Evolutionary conservation across 148 eudicot genomes (phyloP).

Genomic region (Chenopodium suecicum): DNA sequence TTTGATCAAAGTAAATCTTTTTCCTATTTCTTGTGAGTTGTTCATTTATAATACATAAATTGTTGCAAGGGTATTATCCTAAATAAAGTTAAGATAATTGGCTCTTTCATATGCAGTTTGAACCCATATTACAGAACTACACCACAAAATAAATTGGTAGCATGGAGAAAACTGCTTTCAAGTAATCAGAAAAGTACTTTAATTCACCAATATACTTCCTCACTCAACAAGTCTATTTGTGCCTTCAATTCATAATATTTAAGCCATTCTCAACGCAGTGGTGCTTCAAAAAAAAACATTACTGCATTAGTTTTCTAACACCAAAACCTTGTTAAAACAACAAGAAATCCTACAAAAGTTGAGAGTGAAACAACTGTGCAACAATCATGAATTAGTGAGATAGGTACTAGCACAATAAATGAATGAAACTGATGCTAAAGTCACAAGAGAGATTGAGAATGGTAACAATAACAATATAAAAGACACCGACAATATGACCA

Average conservation of each 20-base stretch:
- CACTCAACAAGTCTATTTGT: background rate
- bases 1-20: background rate
- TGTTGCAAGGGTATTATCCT: background rate
- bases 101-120: background rate
- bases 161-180: background rate
- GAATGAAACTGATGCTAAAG: background rate
- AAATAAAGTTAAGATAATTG: background rate
- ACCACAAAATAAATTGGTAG: background rate
- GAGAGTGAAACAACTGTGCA: conserved; percentile 3
- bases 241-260: background rate
- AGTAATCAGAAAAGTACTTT: background rate
- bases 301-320: background rate
- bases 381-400: too few species aligned
- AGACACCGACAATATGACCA: background rate
- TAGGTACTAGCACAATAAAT: background rate
- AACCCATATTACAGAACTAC: background rate
- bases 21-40: background rate
- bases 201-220: background rate
- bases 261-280: background rate
- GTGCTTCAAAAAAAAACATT: background rate
- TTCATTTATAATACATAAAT: background rate
- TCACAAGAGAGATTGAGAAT: background rate
- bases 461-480: background rate
- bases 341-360: background rate
- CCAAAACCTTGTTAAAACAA: background rate